Base-by-base conservation (phyloP, 2,329 filamentous ascomycete genomes). In the Arthrobotrys conoides region DNA sequence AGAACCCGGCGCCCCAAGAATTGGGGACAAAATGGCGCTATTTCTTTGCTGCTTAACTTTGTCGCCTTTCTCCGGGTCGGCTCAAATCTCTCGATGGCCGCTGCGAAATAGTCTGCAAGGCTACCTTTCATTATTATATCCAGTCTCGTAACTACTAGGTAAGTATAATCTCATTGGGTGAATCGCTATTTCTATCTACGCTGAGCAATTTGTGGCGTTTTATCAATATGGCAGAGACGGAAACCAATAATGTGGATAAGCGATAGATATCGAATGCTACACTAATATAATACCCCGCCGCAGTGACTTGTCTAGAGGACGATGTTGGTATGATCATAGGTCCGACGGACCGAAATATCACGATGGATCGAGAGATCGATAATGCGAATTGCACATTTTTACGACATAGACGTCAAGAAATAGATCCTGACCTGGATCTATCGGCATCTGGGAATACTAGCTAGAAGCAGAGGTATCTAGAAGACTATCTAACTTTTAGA, bases 311-410 rank as follows among this genome's bases (percentile, higher is more conserved):
- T 16, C 24, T 6, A 44, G 12, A 2, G 16, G 24, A 61, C 22
- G 16, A 44, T 36, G 44, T 44, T 30, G 36, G 14, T 8, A 14
- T 44, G 33, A 16, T 61, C 14, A 24, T 48, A 65, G 61, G 61
- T 65, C 61, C 61, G 61, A 65, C 44, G 61, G 61, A 48, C 61
- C 61, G 61, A 65, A 65, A 38, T 49, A 20, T 65, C 61, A 49
- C 44, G 24, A 49, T 33, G 8, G 16, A 18, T 36, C 41, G 12
- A 49, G 27, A n/a, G 3, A 44, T 59, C 4, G 27, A 59, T 36
- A 22, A 12, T 46, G n/a, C 16, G 3, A 3, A 30, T 20, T 46
- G n/a, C 16, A 46, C n/a, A n/a, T 46, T 46, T 46, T 8, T 20
- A 20, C 44, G 16, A 20, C n/a, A 46, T 46, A 16, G 44, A 20